phyloP scores from a whole-genome alignment of 495 filamentous ascomycete genomes.

The Glonium stellatum region DNA sequence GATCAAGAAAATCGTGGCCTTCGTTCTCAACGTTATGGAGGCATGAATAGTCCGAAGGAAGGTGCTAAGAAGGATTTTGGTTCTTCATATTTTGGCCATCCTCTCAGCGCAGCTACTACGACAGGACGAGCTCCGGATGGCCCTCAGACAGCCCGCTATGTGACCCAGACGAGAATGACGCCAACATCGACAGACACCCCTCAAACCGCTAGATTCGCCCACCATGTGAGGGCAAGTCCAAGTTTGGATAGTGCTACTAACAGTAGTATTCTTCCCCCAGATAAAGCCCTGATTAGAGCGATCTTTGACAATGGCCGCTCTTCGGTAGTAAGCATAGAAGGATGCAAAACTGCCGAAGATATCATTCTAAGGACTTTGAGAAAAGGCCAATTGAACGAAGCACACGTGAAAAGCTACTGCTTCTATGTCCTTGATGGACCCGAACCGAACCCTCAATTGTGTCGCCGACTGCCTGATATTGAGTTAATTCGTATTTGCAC shows the following conservation, averaged over 20 bases:
- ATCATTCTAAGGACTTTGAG: constrained; percentile 77
- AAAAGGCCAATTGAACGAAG: constrained; percentile 57
- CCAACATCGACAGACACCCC: constrained; percentile 34
- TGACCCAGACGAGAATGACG: constrained; percentile 13
- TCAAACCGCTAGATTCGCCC: constrained; percentile 37
- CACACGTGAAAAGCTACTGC: constrained; percentile 41
- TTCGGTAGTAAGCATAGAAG: constrained; percentile 81
- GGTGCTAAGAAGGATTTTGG: constrained; percentile 44
- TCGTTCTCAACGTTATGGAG: constrained; percentile 42
- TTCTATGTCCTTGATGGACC: constrained; percentile 60
- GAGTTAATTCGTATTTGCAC: constrained; percentile 82
- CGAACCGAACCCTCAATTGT: constrained; percentile 71
- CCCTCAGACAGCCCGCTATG: constrained; percentile 6
- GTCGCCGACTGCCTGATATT: constrained; percentile 69
- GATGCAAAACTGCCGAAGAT: constrained; percentile 83
- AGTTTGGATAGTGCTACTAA: constrained; percentile 64
- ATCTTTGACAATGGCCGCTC: constrained; percentile 79
- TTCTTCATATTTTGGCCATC: constrained; percentile 47
- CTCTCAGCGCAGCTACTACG: constrained; percentile 17
- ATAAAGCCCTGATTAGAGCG: constrained; percentile 78
- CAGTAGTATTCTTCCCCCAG: constrained; percentile 61
- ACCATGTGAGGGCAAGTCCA: constrained; percentile 55
- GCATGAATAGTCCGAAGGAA: constrained; percentile 48
- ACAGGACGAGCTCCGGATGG: constrained; percentile 6
- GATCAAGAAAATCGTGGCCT: constrained; percentile 46